phyloP scores from a whole-genome alignment of 106 monocot species.

The Dendrobium huoshanense region DNA sequence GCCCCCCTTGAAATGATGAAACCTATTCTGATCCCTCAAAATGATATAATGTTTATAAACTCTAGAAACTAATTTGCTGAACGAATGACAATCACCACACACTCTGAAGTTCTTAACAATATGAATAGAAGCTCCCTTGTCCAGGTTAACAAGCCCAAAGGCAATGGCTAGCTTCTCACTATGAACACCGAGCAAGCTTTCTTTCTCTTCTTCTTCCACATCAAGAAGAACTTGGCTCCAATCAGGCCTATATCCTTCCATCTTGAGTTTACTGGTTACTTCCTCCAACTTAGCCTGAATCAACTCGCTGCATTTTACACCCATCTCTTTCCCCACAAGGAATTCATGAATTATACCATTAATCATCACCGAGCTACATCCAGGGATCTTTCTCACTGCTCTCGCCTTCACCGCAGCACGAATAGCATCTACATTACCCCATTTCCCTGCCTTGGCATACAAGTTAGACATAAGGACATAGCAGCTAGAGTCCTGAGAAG shows the following conservation, averaged over 20 bases:
- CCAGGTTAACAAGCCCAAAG: conserved; percentile 14
- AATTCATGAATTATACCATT: conserved; percentile 21
- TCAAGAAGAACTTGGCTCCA: conserved; percentile 13
- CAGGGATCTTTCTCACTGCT: conserved; percentile 14
- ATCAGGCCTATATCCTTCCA: conserved; percentile 12
- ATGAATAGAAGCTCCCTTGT: conserved; percentile 3
- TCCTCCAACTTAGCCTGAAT: conserved; percentile 18
- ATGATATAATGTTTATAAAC: conserved; percentile 19
- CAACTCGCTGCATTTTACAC: neutral
- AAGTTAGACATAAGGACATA: conserved; percentile 26
- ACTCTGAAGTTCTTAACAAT: conserved; percentile 28
- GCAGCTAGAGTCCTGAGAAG: conserved; percentile 13
- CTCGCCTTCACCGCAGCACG: conserved; percentile 18
- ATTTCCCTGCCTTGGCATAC: conserved; percentile 12
- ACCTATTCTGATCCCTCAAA: conserved; percentile 32
- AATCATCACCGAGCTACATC: conserved; percentile 25
- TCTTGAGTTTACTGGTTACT: conserved; percentile 12
- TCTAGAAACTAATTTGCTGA: conserved; percentile 18
- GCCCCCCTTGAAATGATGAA: conserved; percentile 31
- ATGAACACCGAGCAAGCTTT: conserved; percentile 13
- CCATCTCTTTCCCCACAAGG: conserved; percentile 15
- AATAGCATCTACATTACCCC: conserved; percentile 14
- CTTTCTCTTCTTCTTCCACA: conserved; percentile 22
- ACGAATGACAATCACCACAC: conserved; percentile 27
- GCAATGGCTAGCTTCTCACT: conserved; percentile 29